Percentiles rank a stretch among this genome's conserved stretches.
Evolutionary conservation across 1,139 yeast species (phyloP).

Genomic region (Pichia sp.): DNA sequence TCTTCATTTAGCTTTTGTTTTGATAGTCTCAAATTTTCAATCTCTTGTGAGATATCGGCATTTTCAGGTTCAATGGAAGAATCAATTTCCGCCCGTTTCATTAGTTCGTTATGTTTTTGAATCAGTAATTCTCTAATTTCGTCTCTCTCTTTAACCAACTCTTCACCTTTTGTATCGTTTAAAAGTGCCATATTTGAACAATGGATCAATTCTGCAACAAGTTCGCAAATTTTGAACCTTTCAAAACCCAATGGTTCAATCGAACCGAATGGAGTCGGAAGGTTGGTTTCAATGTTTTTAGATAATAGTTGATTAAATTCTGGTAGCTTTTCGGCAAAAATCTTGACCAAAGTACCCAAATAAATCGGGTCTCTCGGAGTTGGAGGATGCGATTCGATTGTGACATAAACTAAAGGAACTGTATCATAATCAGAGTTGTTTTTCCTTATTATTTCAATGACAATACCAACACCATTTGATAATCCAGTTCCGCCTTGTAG

Average conservation of each 20-base stretch:
- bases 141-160: constrained; percentile 70
- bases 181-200: constrained; percentile 94
- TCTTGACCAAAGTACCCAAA: constrained; percentile 75
- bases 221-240: constrained; percentile 88
- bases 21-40: constrained; percentile 22
- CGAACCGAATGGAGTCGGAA: constrained; percentile 65
- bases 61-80: constrained; percentile 21
- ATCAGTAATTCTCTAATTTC: constrained; percentile 46
- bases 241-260: constrained; percentile 93
- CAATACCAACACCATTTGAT: constrained; percentile 93
- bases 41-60: constrained; percentile 24
- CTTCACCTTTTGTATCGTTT: constrained; percentile 79
- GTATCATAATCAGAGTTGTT: constrained; percentile 94
- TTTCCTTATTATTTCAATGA: constrained; percentile 90
- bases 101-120: constrained; percentile 28
- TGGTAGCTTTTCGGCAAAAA: constrained; percentile 71
- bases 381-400: constrained; percentile 90
- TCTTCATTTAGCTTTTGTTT: constrained; percentile 8
- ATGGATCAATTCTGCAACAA: constrained; percentile 89
- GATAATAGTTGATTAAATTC: constrained; percentile 53
- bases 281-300: constrained; percentile 26
- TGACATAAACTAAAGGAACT: constrained; percentile 78
- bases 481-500: constrained; percentile 84
- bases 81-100: constrained; percentile 19
- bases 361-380: constrained; percentile 92